phyloP scores from a whole-genome alignment of 495 filamentous ascomycete species.

The Xylaria flabelliformis region DNA sequence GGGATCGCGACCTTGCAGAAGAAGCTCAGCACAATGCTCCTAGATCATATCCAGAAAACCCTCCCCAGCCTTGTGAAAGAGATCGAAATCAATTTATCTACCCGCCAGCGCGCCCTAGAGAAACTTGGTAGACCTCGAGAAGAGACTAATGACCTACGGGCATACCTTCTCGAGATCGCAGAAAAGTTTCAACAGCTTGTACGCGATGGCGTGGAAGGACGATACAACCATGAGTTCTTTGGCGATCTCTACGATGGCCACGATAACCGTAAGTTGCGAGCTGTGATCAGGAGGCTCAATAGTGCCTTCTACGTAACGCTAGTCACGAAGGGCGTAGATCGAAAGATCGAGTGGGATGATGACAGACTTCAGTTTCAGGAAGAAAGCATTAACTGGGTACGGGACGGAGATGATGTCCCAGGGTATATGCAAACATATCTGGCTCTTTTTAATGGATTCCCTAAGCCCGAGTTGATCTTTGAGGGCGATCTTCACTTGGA shows the following conservation, averaged over 20 bases:
- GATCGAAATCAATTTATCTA: not conserved
- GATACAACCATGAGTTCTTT: conserved; percentile 39
- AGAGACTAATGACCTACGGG: not conserved
- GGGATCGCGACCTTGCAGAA: not conserved
- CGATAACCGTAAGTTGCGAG: conserved; percentile 32
- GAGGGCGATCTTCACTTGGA: conserved; percentile 20
- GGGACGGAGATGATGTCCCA: no score
- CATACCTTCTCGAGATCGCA: conserved; percentile 34
- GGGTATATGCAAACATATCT: not conserved
- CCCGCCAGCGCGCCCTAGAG: not conserved
- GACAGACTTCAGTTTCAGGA: not conserved
- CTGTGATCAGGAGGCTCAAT: conserved; percentile 34
- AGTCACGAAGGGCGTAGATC: conserved; percentile 29
- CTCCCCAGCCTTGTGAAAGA: not conserved
- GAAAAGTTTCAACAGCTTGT: conserved; percentile 33
- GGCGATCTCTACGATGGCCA: conserved; percentile 14
- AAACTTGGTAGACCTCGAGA: not conserved
- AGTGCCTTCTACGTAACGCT: conserved; percentile 33
- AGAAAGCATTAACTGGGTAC: not conserved
- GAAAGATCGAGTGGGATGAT: conserved; percentile 30
- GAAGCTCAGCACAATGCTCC: not conserved
- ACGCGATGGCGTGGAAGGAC: conserved; percentile 34
- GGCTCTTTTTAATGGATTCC: not conserved
- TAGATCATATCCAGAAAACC: not conserved
- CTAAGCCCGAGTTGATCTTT: not conserved